A percentile compares a stretch with the other conserved stretches of the same genome.
phyloP scores from a whole-genome alignment of 2,329 filamentous ascomycete species.

The Didymella pomorum region DNA sequence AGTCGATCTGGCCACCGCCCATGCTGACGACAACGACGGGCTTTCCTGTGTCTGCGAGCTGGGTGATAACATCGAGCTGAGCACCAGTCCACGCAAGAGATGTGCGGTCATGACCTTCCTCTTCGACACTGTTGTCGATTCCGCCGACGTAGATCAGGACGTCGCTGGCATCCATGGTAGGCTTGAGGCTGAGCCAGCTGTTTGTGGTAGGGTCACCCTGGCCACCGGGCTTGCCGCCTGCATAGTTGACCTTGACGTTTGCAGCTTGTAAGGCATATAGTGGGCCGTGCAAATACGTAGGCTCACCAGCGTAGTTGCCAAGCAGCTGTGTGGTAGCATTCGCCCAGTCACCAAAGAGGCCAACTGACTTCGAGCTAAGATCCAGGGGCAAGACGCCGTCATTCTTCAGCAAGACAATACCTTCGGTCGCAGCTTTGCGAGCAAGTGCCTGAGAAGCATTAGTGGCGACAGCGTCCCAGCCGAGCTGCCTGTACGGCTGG shows the following conservation, averaged over 20 bases:
- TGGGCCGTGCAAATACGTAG: conserved; percentile 64
- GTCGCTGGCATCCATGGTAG: conserved; percentile 53
- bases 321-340: conserved; percentile 64
- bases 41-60: conserved; percentile 58
- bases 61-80: conserved; percentile 61
- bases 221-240: conserved; percentile 33
- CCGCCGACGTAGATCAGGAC: conserved; percentile 65
- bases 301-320: conserved; percentile 66
- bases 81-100: conserved; percentile 62
- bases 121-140: conserved; percentile 62
- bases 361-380: conserved; percentile 55
- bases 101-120: conserved; percentile 62
- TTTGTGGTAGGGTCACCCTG: conserved; percentile 41
- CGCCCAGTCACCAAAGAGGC: conserved; percentile 67
- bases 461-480: conserved; percentile 57
- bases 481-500: conserved; percentile 37
- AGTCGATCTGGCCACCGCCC: conserved; percentile 64
- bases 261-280: conserved; percentile 60
- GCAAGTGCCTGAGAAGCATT: conserved; percentile 64
- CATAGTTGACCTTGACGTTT: conserved; percentile 50
- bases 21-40: conserved; percentile 63
- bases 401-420: conserved; percentile 61
- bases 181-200: conserved; percentile 28
- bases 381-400: conserved; percentile 60
- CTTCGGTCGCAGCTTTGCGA: conserved; percentile 59